Conservation (phyloP, 768 basidiomycete species). For the Rickenella mellea region DNA sequence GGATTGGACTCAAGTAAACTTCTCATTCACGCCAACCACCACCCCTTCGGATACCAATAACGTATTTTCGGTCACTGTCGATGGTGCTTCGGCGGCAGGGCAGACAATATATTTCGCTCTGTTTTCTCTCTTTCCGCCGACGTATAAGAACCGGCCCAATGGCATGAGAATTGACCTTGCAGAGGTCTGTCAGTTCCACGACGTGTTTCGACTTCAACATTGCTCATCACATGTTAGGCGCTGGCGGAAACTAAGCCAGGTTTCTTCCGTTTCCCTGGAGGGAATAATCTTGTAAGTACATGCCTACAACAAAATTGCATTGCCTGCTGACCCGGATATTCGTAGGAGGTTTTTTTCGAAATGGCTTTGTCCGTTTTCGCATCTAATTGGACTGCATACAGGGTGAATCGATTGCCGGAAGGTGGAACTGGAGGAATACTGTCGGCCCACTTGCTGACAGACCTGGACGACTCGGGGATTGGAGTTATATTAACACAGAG, state of each 20-base stretch:
- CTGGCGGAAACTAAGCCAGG: conserved; percentile 46
- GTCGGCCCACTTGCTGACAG: conserved; percentile 46
- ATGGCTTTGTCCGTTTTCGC: no score
- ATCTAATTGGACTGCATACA: conserved; percentile 16
- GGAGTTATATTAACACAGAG: conserved; percentile 58
- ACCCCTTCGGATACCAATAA: conserved; percentile 36
- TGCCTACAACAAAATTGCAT: no score
- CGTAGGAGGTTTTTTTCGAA: no score
- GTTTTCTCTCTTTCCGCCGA: conserved; percentile 61
- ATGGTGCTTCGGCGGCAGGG: conserved; percentile 30
- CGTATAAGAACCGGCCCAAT: conserved; percentile 49
- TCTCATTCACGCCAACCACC: conserved; percentile 31
- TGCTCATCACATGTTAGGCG: conserved; percentile 23
- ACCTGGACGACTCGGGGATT: conserved; percentile 51
- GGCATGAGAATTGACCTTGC: conserved; percentile 57
- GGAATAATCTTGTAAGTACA: conserved; percentile 52
- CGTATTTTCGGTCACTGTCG: conserved; percentile 42
- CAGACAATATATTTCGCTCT: conserved; percentile 47
- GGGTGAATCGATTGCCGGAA: conserved; percentile 40
- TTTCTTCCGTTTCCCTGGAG: conserved; percentile 62
- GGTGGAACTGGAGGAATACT: conserved; percentile 64
- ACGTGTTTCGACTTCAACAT: neutral
- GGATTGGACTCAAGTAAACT: conserved; percentile 37
- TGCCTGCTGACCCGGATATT: no score
- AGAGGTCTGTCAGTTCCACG: conserved; percentile 28